phyloP scores from a whole-genome alignment of 352 stramenopile species.

The Pythium phragmiticola region DNA sequence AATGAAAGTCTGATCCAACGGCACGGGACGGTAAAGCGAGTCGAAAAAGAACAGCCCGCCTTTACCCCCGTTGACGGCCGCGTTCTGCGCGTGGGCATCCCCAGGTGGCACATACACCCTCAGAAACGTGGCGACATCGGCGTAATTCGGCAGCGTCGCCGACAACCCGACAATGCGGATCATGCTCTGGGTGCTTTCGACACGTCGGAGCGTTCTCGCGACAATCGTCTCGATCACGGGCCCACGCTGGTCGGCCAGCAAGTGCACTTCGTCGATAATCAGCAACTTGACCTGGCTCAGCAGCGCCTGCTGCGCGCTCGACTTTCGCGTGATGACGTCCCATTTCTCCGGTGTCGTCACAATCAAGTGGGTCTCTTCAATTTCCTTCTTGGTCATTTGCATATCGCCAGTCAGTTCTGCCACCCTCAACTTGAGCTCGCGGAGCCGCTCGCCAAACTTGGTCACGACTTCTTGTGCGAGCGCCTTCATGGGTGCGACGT shows the following conservation, averaged over 20 bases:
- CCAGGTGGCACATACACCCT: slow-evolving; percentile 85
- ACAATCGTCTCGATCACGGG: slow-evolving; percentile 99
- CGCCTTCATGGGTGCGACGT: slow-evolving; percentile 97
- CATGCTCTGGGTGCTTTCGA: slow-evolving; percentile 97
- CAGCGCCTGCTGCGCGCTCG: slow-evolving; percentile 87
- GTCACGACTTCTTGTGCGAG: slow-evolving; percentile 99
- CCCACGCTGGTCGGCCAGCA: slow-evolving; percentile 97
- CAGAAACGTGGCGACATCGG: slow-evolving; percentile 98
- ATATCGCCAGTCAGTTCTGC: slow-evolving; percentile 97
- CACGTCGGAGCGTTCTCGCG: slow-evolving; percentile 95
- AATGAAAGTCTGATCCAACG: slow-evolving; percentile 98
- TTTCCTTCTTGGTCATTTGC: slow-evolving; percentile 97
- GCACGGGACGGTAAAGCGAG: slow-evolving; percentile 96
- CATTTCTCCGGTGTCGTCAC: slow-evolving; percentile 99
- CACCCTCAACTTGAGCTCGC: slow-evolving; percentile 69
- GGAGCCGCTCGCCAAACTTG: slow-evolving; percentile 94
- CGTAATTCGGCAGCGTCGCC: slow-evolving; percentile 99
- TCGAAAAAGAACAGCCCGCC: slow-evolving; percentile 98
- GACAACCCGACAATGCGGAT: slow-evolving; percentile 98
- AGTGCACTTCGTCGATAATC: slow-evolving; percentile 99
- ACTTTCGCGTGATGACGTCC: slow-evolving; percentile 99
- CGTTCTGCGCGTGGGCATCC: slow-evolving; percentile 54
- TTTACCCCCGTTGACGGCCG: slow-evolving; percentile 66
- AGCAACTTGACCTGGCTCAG: slow-evolving; percentile 93
- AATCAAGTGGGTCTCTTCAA: slow-evolving; percentile 94